A percentile compares a stretch with the other conserved stretches of the same genome.
Conservation (phyloP, 257 asterid species). For the Solanum microdontum region DNA sequence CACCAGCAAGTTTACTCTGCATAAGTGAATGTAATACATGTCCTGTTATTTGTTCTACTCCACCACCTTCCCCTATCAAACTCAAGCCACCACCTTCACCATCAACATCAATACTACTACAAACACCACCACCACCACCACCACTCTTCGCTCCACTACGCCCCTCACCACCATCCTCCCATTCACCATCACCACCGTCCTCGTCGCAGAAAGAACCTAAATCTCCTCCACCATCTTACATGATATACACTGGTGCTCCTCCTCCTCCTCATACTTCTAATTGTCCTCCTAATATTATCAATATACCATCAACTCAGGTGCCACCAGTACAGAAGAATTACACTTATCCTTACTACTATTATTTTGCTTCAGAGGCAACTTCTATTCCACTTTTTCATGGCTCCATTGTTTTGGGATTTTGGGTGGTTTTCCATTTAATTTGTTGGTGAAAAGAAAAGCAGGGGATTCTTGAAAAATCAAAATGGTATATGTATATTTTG, state of each 20-base stretch:
- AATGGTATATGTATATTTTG: not conserved
- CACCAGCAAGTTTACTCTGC: conserved; percentile 37
- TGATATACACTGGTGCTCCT: not conserved
- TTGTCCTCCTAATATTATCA: not conserved
- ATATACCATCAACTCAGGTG: conserved; percentile 23
- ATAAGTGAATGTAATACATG: conserved; percentile 64
- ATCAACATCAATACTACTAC: conserved; percentile 8
- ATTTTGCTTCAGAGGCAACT: conserved; percentile 41
- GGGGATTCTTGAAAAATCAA: not conserved
- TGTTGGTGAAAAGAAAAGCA: not conserved
- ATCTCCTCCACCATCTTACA: conserved; percentile 3
- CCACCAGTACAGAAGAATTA: conserved; percentile 41
- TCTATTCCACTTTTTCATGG: conserved; percentile 9
- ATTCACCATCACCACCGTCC: conserved; percentile 22
- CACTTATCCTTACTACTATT: conserved; percentile 62
- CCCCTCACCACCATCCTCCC: conserved; percentile 29
- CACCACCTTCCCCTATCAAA: conserved; percentile 38
- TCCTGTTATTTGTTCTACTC: conserved; percentile 56
- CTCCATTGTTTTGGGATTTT: conserved; percentile 14
- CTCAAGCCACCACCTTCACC: conserved; percentile 6
- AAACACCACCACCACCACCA: conserved; percentile 15
- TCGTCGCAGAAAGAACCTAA: not conserved
- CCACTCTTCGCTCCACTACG: conserved; percentile 13
- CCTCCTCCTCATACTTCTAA: not conserved
- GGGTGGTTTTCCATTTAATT: conserved; percentile 9